phyloP scores from a whole-genome alignment of 2,329 filamentous ascomycete species.

The Macrophomina tecta region DNA sequence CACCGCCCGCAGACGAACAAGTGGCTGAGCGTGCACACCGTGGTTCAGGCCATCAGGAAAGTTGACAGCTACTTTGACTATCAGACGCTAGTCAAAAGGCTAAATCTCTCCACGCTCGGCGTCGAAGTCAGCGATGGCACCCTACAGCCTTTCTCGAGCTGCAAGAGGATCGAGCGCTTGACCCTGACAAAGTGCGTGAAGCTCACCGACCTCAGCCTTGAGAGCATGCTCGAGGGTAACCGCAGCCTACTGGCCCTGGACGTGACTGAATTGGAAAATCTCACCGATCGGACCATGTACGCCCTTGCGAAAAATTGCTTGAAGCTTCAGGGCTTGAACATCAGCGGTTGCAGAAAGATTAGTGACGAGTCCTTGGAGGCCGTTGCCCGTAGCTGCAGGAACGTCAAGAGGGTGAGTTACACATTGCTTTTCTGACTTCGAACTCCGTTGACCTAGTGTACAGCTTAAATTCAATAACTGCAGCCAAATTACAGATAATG shows the following conservation, averaged over 20 bases:
- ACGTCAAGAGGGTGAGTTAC: constrained; percentile 79
- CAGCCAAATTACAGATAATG: constrained; percentile 78
- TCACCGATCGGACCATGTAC: constrained; percentile 81
- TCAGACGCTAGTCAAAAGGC: constrained; percentile 84
- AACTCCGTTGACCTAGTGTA: constrained; percentile 29
- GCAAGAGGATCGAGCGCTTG: constrained; percentile 89
- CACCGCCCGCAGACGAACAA: constrained; percentile 89
- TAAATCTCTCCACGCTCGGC: constrained; percentile 84
- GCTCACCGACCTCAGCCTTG: constrained; percentile 83
- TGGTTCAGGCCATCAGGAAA: constrained; percentile 77
- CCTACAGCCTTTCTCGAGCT: constrained; percentile 78
- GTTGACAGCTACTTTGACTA: constrained; percentile 85
- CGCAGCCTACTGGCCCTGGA: constrained; percentile 85
- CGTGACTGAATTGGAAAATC: constrained; percentile 78
- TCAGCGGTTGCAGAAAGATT: constrained; percentile 83
- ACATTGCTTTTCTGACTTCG: not conserved
- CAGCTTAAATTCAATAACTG: constrained; percentile 96
- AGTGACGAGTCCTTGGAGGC: constrained; percentile 84
- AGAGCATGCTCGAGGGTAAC: constrained; percentile 79
- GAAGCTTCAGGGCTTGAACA: constrained; percentile 88
- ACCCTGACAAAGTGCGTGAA: constrained; percentile 89
- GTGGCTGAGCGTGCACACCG: constrained; percentile 79
- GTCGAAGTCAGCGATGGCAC: constrained; percentile 86
- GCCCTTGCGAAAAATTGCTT: constrained; percentile 81
- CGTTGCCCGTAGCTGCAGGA: constrained; percentile 81